Evolutionary conservation across 176 grass and related monocot genomes (phyloP), one percentile per base, ranked within the genome.

Genomic region (Ensete glaucum): DNA sequence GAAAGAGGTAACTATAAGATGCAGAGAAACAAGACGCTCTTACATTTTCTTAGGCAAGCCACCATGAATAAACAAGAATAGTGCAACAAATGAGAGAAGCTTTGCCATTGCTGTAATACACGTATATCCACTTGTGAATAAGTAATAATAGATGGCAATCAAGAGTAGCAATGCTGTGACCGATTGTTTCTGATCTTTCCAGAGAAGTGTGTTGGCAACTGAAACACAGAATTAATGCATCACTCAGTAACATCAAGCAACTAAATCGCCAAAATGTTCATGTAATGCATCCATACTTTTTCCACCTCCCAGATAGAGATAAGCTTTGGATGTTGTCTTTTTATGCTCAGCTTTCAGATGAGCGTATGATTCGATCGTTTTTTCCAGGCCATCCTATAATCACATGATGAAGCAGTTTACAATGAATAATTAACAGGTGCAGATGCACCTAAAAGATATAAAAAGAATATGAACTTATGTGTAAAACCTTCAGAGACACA

Each of bases 1-100:
- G 76, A 34, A 15, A 76, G n/a, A 74, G 8, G 69, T 69, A 48
- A 69, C 53, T 27, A 81, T 50, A 2, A 73, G 62, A 80, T 62
- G n/a, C 16, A 73, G 49, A 25, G 19, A 17, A 71, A 73, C 9
- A 8, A 72, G 52, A 75, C 50, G 56, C n/a, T 15, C 85, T 8
- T 99, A 94, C 95, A 94, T 56, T 84, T 86, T 87, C 57, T 80
- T 16, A 29, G 95, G 90, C 12, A 99, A 67, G 49, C 87, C 87
- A 57, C 88, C 95, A 87, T 99, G 95, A 82, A 94, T 80, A 81
- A 99, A 94, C 76, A 99, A 81, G 80, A 99, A 91, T 51, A 94
- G 71, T 11, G 86, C 85, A 73, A 84, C 83, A 14, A 99, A 63
- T 49, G 85, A 90, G 54, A 94, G 80, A 81, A 94, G 80, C 76